phyloP scores from a whole-genome alignment of 768 basidiomycete species.

The Lentinula aciculospora region DNA sequence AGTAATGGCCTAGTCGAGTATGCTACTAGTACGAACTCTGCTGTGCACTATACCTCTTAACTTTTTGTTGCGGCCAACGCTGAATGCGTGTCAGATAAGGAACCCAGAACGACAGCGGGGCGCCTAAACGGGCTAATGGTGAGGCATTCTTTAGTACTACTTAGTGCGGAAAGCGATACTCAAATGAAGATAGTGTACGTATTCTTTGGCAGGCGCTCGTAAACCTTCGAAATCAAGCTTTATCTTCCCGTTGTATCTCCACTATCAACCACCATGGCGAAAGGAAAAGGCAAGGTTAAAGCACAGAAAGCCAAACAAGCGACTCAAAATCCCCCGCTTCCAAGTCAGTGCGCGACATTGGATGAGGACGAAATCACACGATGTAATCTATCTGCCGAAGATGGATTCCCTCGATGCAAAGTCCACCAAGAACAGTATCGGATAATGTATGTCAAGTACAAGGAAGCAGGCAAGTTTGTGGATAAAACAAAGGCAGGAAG shows the following conservation, averaged over 20 bases:
- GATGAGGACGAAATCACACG: slow-evolving; percentile 21
- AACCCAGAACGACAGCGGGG: too few species aligned
- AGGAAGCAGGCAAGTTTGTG: slow-evolving; percentile 19
- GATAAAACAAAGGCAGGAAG: slow-evolving; percentile 12
- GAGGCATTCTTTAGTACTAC: too few species aligned
- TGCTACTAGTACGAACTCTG: too few species aligned
- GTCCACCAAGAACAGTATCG: slow-evolving; percentile 21
- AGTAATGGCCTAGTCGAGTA: not conserved
- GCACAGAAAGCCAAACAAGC: not conserved
- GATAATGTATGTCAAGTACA: slow-evolving; percentile 19
- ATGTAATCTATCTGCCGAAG: slow-evolving; percentile 14
- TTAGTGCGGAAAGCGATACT: too few species aligned
- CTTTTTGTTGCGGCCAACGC: too few species aligned
- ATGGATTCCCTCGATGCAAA: slow-evolving; percentile 17
- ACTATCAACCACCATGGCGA: not conserved
- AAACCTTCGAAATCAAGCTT: not conserved
- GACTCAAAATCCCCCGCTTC: not conserved
- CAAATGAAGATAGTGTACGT: too few species aligned
- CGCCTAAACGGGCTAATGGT: too few species aligned
- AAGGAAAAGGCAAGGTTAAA: not conserved
- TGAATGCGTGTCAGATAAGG: too few species aligned
- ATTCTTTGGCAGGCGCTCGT: too few species aligned
- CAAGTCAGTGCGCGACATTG: not conserved
- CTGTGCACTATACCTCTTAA: too few species aligned
- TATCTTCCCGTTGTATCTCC: not conserved